Evolutionary conservation across 164 flowering plant species (phyloP), one percentile per base, ranked within the genome.

Genomic region (Sedum album): DNA sequence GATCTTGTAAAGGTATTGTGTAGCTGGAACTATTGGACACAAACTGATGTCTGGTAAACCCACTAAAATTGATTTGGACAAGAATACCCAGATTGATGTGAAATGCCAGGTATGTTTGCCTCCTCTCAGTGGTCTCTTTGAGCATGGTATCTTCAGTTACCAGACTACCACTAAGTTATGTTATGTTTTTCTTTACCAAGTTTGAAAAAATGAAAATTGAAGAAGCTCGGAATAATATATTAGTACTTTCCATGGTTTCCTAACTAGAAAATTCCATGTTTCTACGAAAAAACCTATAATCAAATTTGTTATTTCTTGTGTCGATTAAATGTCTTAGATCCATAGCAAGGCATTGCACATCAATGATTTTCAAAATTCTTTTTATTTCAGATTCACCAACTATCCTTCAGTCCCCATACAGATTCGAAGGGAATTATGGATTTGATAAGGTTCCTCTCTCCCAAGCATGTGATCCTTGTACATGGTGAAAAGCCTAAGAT

Each of bases 361-460:
- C n/a, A n/a, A n/a, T n/a, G n/a, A n/a, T n/a, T n/a, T n/a, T n/a
- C n/a, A n/a, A n/a, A n/a, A n/a, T n/a, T n/a, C n/a, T 39, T 31
- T 69, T 11, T 9, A 72, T 72, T 39, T 41, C 83, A 94, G 97
- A 85, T 90, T 75, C 97, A 94, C 80, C 92, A 87, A 68, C 68
- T 91, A 68, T 81, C 99, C 28, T 94, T 91, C 79, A 90, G 97
- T 72, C 86, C 99, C 60, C 99, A 90, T 73, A 94, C 97, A 31
- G 97, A 94, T 76, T 75, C 83, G 51, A 91, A 88, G 81, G 97
- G 99, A 60, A 94, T 91, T 66, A 91, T 91, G 96, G 99, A 94
- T 79, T 91, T 94, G 41, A 74, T 87, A 57, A 87, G 78, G 70
- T 91, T 91, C 78, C 86, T 91, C 41, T 80, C 86, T n/a, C 97